phyloP scores from a whole-genome alignment of 2,329 filamentous ascomycete genomes.

The Diaporthe sp. region DNA sequence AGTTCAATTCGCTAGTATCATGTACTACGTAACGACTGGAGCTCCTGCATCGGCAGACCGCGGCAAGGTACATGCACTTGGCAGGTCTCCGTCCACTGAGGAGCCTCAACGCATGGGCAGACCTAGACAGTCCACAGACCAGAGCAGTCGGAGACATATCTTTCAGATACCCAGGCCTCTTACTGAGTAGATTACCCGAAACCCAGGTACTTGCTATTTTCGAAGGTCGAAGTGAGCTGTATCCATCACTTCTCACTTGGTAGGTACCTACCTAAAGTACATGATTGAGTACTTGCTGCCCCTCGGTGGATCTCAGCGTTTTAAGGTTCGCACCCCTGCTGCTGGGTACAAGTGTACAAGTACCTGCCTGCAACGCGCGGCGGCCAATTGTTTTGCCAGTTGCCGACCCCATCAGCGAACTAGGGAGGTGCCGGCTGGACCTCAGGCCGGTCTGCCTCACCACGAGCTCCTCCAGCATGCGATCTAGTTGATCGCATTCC shows the following conservation, averaged over 20 bases:
- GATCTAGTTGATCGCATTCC: not conserved
- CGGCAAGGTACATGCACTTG: slow-evolving; percentile 24
- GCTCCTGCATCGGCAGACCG: slow-evolving; percentile 48
- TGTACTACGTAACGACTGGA: slow-evolving; percentile 39
- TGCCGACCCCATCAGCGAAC: not conserved
- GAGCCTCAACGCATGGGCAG: not conserved
- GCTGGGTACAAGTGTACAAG: not conserved
- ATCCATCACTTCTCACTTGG: not conserved
- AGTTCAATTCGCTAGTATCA: slow-evolving; percentile 40
- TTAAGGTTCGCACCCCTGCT: slow-evolving; percentile 26
- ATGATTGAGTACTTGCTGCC: not conserved
- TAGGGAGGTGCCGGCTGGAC: not conserved
- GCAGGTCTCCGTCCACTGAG: not conserved
- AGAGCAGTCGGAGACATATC: not conserved
- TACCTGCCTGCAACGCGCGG: not conserved
- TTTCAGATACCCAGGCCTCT: not conserved
- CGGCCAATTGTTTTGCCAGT: slow-evolving; percentile 39
- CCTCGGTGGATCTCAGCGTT: slow-evolving; percentile 15
- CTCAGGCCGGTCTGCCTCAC: not conserved
- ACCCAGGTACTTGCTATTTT: not conserved
- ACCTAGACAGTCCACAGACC: not conserved
- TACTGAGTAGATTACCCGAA: too few relatives aligned
- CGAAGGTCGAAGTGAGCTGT: too few relatives aligned
- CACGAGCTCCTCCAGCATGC: not conserved
- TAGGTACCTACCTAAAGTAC: not conserved